These are phyloP conservation scores for Fusarium odoratissimum DNA, from an alignment of 2,329 filamentous ascomycete species.

Conservation along the genomic window DNA sequence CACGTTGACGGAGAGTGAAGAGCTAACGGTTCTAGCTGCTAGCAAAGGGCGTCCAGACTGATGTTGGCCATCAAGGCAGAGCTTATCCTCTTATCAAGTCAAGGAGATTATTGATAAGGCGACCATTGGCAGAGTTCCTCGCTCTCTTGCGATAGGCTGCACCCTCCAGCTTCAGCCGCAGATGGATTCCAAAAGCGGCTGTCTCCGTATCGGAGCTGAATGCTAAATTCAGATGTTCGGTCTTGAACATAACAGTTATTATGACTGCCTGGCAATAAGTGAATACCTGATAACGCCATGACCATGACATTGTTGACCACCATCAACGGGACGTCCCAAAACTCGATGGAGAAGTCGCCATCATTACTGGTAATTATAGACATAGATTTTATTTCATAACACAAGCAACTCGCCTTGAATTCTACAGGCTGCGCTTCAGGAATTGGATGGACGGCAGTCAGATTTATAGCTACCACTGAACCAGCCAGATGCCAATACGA, in stretches of 20 bases:
- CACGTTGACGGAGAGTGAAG: background rate
- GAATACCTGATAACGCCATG: no score
- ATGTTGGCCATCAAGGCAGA: no score
- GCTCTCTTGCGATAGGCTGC: background rate
- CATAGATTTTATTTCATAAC: rapidly evolving
- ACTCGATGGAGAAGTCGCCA: background rate
- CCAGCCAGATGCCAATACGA: no score
- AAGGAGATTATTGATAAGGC: background rate
- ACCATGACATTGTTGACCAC: background rate
- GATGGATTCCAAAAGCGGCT: rapidly evolving
- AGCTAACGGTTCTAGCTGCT: no score
- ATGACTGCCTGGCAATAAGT: no score
- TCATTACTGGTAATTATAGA: background rate
- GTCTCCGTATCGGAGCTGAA: background rate
- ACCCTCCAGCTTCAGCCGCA: background rate
- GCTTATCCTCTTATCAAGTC: background rate
- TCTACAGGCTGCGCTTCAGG: background rate
- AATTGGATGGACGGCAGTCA: no score
- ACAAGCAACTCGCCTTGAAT: background rate
- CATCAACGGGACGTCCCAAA: background rate
- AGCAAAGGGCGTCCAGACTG: background rate
- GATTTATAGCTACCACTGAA: background rate
- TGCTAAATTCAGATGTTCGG: background rate
- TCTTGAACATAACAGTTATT: rapidly evolving
- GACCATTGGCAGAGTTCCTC: background rate